Evolutionary conservation across 1,284 basidiomycete species (phyloP).

Genomic region (Malassezia furfur): DNA sequence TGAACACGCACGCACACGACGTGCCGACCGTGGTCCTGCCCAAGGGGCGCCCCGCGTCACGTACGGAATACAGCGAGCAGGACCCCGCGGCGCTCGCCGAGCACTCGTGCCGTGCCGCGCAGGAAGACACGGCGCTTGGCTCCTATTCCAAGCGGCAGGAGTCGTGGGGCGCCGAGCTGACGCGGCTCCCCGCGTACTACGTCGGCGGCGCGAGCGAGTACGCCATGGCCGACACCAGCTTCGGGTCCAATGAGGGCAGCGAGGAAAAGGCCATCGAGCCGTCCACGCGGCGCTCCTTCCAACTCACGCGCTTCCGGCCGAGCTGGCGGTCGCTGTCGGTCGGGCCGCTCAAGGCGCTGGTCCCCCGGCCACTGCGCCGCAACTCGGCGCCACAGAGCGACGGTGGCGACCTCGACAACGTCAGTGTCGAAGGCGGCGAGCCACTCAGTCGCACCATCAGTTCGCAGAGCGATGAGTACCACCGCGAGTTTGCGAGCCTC

Average conservation of each 20-base stretch:
- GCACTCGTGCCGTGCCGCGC: not conserved
- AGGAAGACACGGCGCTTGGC: not conserved
- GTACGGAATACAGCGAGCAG: not conserved
- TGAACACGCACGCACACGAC: not conserved
- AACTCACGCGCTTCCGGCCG: not conserved
- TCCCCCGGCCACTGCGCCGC: not conserved
- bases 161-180: not conserved
- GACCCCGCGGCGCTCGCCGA: not conserved
- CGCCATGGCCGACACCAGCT: not conserved
- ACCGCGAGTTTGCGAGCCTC: conserved; percentile 6
- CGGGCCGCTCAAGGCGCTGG: not conserved
- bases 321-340: not conserved
- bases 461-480: conserved; percentile 8
- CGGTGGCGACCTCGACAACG: not conserved
- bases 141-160: conserved; percentile 1
- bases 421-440: conserved; percentile 2
- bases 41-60: not conserved
- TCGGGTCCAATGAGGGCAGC: not conserved
- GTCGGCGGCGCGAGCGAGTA: not conserved
- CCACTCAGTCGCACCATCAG: not conserved
- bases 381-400: not conserved
- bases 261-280: not conserved
- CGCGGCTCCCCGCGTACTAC: not conserved
- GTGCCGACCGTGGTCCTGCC: not conserved
- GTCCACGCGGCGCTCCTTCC: not conserved